Conservation (phyloP, 495 filamentous ascomycete genomes). For the Tuber calosporum region DNA sequence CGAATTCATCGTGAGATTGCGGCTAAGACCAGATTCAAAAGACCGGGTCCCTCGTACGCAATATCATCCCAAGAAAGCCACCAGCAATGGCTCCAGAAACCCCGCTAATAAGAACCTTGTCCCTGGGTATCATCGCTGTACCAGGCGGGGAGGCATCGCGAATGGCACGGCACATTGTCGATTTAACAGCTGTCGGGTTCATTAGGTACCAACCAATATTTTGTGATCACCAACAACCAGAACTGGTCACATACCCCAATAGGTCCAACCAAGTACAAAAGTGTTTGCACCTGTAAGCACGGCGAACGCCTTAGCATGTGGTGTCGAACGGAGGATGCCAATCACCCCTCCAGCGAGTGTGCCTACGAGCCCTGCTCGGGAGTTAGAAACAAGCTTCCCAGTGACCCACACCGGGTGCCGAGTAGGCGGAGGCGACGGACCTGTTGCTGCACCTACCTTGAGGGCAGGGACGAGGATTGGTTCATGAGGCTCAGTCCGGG, state of each 20-base stretch:
- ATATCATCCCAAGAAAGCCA: conserved; percentile 29
- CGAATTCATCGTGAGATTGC: background rate
- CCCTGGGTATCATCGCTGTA: conserved; percentile 17
- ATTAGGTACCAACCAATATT: background rate
- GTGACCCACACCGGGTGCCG: conserved; percentile 7
- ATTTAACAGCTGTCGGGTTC: conserved; percentile 21
- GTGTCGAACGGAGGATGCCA: conserved; percentile 59
- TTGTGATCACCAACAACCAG: background rate
- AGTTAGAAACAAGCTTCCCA: conserved; percentile 23
- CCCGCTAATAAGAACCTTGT: conserved; percentile 33
- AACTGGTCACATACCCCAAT: conserved; percentile 56
- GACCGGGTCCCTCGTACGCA: conserved; percentile 23
- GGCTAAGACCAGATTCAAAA: background rate
- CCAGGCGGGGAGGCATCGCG: conserved; percentile 15
- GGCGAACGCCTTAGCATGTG: conserved; percentile 62
- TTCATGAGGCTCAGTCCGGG: conserved; percentile 10
- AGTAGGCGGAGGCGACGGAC: conserved; percentile 44
- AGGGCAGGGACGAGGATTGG: conserved; percentile 44
- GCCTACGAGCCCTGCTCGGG: conserved; percentile 57
- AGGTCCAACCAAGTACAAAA: conserved; percentile 67
- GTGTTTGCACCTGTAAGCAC: conserved; percentile 68
- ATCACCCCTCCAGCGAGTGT: conserved; percentile 60
- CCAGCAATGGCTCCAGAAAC: conserved; percentile 36
- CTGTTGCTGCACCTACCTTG: conserved; percentile 51
- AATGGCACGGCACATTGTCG: conserved; percentile 29